A percentile compares a stretch with the other conserved stretches of the same genome.
Evolutionary conservation across 768 basidiomycete genomes (phyloP).

Genomic region (Russula abietina): DNA sequence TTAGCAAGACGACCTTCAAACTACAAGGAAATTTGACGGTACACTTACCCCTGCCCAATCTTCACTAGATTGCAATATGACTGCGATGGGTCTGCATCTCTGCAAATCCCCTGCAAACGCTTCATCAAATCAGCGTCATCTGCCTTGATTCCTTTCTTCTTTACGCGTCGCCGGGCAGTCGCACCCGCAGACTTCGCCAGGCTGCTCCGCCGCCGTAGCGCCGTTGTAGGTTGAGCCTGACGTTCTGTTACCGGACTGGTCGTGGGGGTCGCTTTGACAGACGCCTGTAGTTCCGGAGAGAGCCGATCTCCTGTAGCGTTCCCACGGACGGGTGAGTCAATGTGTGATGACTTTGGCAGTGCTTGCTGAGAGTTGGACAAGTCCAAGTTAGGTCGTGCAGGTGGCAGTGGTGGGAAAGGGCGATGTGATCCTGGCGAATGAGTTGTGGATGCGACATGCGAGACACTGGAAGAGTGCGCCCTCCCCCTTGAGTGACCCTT

Average conservation of each 20-base stretch:
- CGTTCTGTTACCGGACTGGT: slow-evolving; percentile 17
- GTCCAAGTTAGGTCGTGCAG: slow-evolving; percentile 63
- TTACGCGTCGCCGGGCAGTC: slow-evolving; percentile 57
- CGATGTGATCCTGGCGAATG: slow-evolving; percentile 57
- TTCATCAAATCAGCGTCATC: slow-evolving; percentile 87
- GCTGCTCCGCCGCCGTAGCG: slow-evolving; percentile 47
- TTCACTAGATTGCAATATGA: slow-evolving; percentile 89
- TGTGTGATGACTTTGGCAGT: slow-evolving; percentile 36
- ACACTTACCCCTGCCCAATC: slow-evolving; percentile 90
- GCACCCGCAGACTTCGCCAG: slow-evolving; percentile 68
- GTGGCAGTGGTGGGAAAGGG: slow-evolving; percentile 66
- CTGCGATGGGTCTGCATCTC: slow-evolving; percentile 93
- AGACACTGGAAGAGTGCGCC: slow-evolving; percentile 26
- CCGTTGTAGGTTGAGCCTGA: slow-evolving; percentile 32
- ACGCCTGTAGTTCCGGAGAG: slow-evolving; percentile 32
- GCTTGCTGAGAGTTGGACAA: slow-evolving; percentile 84
- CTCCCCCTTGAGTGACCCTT: no score
- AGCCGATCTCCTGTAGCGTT: slow-evolving; percentile 65
- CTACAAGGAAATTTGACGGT: neutral
- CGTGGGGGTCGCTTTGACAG: slow-evolving; percentile 23
- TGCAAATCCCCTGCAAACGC: slow-evolving; percentile 88
- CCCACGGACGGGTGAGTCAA: slow-evolving; percentile 47
- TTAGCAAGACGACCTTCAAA: slow-evolving; percentile 1
- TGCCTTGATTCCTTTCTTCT: slow-evolving; percentile 49
- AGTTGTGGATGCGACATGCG: slow-evolving; percentile 9